These are phyloP conservation scores for Fusarium acutatum DNA, from an alignment of 2,329 filamentous ascomycete genomes.

Conservation along the genomic window DNA sequence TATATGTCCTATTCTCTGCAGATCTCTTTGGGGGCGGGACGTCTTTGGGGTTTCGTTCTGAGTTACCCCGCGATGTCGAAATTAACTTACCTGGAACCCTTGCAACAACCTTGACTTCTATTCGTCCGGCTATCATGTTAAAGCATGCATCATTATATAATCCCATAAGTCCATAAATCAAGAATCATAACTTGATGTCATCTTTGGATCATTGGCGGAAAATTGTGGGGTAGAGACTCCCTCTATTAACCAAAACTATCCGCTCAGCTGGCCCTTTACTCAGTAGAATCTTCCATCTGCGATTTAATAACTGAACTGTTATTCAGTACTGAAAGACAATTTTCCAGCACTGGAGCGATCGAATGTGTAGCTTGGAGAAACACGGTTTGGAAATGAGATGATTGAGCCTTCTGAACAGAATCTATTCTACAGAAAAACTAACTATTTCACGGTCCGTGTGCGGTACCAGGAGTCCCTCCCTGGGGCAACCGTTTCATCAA, in stretches of 20 bases:
- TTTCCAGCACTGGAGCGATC: too few relatives aligned
- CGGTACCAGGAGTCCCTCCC: rapidly evolving
- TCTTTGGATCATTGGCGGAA: neutral
- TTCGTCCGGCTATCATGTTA: neutral
- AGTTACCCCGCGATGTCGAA: neutral
- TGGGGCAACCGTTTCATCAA: too few relatives aligned
- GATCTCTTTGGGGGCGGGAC: neutral
- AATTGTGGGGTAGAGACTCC: neutral
- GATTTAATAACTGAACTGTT: too few relatives aligned
- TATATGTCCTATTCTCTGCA: neutral
- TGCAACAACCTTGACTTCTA: neutral
- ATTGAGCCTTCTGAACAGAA: too few relatives aligned
- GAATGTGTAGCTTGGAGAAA: too few relatives aligned
- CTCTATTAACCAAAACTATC: too few relatives aligned
- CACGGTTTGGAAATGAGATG: too few relatives aligned
- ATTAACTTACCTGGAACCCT: neutral
- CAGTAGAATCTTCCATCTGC: too few relatives aligned
- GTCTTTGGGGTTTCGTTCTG: neutral
- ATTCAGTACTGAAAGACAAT: rapidly evolving
- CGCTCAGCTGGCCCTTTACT: neutral
- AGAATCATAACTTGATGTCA: neutral
- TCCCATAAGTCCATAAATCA: neutral
- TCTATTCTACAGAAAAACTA: too few relatives aligned
- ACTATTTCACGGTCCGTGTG: too few relatives aligned
- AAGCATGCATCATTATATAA: neutral